These are phyloP conservation scores for Glebionis coronaria DNA, from an alignment of 129 eudicot genomes.

Conservation along the genomic window DNA sequence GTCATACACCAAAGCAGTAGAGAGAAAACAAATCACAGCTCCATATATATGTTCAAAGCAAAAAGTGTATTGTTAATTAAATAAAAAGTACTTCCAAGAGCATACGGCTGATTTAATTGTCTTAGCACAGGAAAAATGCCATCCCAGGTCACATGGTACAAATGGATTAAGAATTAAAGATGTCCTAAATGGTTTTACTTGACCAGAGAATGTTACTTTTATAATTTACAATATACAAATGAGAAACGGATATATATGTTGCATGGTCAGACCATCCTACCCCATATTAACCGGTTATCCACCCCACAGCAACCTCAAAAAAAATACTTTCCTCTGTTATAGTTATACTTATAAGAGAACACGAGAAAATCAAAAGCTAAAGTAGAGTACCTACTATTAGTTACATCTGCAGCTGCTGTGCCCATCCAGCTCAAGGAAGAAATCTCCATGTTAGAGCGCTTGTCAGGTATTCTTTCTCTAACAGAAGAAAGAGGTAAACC, in stretches of 20 bases:
- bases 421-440: slow-evolving; percentile 96
- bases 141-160: background rate
- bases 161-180: background rate
- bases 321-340: background rate
- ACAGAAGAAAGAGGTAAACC: slow-evolving; percentile 37
- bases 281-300: too few species aligned
- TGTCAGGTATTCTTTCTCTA: slow-evolving; percentile 37
- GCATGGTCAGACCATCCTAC: too few species aligned
- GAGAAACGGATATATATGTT: too few species aligned
- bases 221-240: too few species aligned
- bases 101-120: background rate
- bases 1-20: background rate
- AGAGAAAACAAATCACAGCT: background rate
- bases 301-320: too few species aligned
- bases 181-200: background rate
- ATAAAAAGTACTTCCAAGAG: slow-evolving; percentile 1
- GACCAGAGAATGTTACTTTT: background rate
- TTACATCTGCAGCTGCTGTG: slow-evolving; percentile 59
- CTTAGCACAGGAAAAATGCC: background rate
- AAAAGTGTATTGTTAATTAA: background rate
- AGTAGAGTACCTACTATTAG: slow-evolving; percentile 62
- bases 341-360: slow-evolving; percentile 12
- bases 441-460: slow-evolving; percentile 28
- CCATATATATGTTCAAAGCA: background rate
- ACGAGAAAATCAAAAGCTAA: slow-evolving; percentile 31